phyloP scores from a whole-genome alignment of 2,329 filamentous ascomycete species.

The Tolypocladium capitatum region DNA sequence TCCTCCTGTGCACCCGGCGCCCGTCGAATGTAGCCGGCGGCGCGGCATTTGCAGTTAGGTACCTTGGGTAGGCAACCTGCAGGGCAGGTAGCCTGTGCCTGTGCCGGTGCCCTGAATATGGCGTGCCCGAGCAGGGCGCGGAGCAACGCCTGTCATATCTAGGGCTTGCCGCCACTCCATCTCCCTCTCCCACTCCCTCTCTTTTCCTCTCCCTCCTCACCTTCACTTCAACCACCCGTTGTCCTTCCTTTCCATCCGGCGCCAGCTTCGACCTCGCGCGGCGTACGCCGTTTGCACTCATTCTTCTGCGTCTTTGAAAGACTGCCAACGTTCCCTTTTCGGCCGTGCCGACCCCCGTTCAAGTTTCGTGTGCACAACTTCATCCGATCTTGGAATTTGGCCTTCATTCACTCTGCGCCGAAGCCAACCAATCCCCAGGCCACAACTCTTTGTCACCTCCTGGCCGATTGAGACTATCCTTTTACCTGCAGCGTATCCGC shows the following conservation, averaged over 20 bases:
- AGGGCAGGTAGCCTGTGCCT: too few relatives aligned
- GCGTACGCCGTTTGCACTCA: constrained; percentile 22
- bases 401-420: not conserved
- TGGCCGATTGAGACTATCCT: not conserved
- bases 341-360: constrained; percentile 19
- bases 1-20: too few relatives aligned
- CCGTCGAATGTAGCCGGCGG: too few relatives aligned
- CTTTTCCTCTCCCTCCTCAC: not conserved
- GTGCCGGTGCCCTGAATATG: not conserved
- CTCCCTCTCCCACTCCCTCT: not conserved
- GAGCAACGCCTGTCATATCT: too few relatives aligned
- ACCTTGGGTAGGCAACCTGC: too few relatives aligned
- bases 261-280: constrained; percentile 10
- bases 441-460: not conserved
- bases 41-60: too few relatives aligned
- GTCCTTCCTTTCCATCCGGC: constrained; percentile 11
- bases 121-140: not conserved
- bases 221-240: constrained; percentile 2
- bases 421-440: not conserved
- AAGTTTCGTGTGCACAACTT: not conserved
- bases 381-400: not conserved
- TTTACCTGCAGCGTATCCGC: not conserved
- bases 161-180: not conserved
- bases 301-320: constrained; percentile 39
- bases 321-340: constrained; percentile 22